A percentile compares a stretch with the other conserved stretches of the same genome.
Conservation (phyloP, 2,329 filamentous ascomycete genomes). For the Pseudogymnoascus sp. region DNA sequence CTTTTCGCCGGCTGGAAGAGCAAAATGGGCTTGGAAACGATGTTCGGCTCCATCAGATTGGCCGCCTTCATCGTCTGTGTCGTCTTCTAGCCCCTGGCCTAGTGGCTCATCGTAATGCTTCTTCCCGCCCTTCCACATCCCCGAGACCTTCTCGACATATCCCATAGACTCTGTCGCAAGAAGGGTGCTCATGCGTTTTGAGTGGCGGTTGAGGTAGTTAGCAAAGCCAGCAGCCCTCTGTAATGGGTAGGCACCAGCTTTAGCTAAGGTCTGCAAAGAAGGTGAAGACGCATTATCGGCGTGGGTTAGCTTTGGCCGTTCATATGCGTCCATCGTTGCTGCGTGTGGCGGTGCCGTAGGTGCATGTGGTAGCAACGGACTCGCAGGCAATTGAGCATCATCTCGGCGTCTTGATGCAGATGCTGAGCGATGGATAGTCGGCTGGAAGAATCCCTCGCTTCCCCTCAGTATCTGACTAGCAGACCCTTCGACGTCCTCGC, state of each 20-base stretch:
- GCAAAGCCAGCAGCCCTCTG: slow-evolving; percentile 78
- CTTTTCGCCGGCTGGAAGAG: slow-evolving; percentile 72
- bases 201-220: slow-evolving; percentile 69
- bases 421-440: slow-evolving; percentile 51
- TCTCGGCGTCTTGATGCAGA: slow-evolving; percentile 20
- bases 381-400: slow-evolving; percentile 14
- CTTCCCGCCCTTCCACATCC: slow-evolving; percentile 88
- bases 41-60: slow-evolving; percentile 61
- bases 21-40: slow-evolving; percentile 83
- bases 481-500: slow-evolving; percentile 66
- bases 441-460: slow-evolving; percentile 81
- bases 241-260: slow-evolving; percentile 63
- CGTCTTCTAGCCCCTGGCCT: slow-evolving; percentile 44
- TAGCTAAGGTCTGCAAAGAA: slow-evolving; percentile 48
- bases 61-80: slow-evolving; percentile 47
- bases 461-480: slow-evolving; percentile 83
- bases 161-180: slow-evolving; percentile 89
- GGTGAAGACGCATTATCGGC: slow-evolving; percentile 36
- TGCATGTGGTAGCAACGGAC: slow-evolving; percentile 18
- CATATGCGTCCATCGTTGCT: slow-evolving; percentile 18
- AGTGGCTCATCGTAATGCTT: slow-evolving; percentile 71
- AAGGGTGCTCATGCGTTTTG: slow-evolving; percentile 71
- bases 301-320: slow-evolving; percentile 12
- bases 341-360: slow-evolving; percentile 14
- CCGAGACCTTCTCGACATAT: slow-evolving; percentile 92